Evolutionary conservation across 225 moss, liverwort and hornwort genomes (phyloP).

Genomic region (Ulota crispa): DNA sequence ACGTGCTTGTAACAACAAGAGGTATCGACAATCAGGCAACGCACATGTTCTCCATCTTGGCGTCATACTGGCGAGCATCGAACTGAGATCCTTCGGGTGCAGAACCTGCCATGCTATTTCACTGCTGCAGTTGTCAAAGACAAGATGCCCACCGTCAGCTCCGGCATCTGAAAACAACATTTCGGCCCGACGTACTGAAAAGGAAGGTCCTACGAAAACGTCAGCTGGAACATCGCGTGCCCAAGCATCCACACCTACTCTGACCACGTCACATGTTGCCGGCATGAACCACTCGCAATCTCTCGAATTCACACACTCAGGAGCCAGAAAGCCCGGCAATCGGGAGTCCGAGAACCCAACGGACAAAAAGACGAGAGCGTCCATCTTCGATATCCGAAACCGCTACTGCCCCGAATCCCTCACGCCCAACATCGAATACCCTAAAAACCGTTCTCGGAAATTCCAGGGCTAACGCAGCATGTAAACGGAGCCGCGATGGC

Average conservation of each 20-base stretch:
- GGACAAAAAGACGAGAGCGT: not conserved
- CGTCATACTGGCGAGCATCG: conserved; percentile 81
- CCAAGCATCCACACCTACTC: not conserved
- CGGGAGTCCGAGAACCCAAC: not conserved
- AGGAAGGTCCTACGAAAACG: not conserved
- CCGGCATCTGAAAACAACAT: not conserved
- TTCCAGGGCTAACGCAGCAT: not conserved
- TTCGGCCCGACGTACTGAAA: not conserved
- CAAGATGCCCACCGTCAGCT: conserved; percentile 18
- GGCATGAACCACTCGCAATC: not conserved
- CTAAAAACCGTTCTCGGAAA: conserved; percentile 6
- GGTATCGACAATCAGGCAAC: not conserved
- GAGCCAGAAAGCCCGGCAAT: not conserved
- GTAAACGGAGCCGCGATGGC: not conserved
- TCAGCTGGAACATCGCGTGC: not conserved
- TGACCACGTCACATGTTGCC: not conserved
- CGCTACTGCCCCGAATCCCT: not conserved
- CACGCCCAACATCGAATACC: not conserved
- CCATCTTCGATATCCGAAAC: not conserved
- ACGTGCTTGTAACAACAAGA: not conserved
- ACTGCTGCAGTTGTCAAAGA: conserved; percentile 6
- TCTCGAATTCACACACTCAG: not conserved
- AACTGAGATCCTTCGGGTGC: conserved; percentile 90
- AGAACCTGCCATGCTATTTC: conserved; percentile 77
- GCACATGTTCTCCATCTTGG: conserved; percentile 84